Evolutionary conservation across 2,329 filamentous ascomycete genomes (phyloP).

Genomic region (Mycocentrospora acerina): DNA sequence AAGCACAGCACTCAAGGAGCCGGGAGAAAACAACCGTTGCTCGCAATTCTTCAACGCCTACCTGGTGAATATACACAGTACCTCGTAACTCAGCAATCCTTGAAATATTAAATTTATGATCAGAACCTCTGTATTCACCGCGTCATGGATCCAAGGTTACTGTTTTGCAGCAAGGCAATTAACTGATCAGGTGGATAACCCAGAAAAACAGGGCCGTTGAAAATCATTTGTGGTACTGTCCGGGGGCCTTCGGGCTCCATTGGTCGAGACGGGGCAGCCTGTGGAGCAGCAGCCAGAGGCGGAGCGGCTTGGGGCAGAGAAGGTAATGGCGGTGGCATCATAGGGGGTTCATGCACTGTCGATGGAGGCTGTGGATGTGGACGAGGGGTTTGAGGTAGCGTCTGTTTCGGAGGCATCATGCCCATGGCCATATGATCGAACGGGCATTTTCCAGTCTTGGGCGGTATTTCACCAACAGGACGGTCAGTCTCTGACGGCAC

Average conservation of each 20-base stretch:
- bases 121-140: constrained; percentile 15
- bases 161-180: constrained; percentile 37
- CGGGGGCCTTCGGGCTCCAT: constrained; percentile 16
- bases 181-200: constrained; percentile 62
- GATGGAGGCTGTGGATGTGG: constrained; percentile 3
- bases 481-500: constrained; percentile 52
- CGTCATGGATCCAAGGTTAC: constrained; percentile 35
- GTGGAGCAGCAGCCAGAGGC: background rate
- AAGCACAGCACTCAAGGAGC: too few relatives aligned
- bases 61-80: constrained; percentile 30
- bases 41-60: constrained; percentile 20
- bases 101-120: constrained; percentile 2
- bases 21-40: constrained; percentile 2
- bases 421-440: constrained; percentile 34
- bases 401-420: constrained; percentile 9
- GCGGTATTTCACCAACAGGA: constrained; percentile 26
- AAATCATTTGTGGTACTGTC: constrained; percentile 69
- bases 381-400: constrained; percentile 13
- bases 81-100: constrained; percentile 14
- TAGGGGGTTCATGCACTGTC: constrained; percentile 8
- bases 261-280: constrained; percentile 4
- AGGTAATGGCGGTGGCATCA: constrained; percentile 9
- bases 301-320: constrained; percentile 3
- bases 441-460: constrained; percentile 37
- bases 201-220: constrained; percentile 92